phyloP scores from a whole-genome alignment of 2,329 filamentous ascomycete species.

The Shiraia sp. region DNA sequence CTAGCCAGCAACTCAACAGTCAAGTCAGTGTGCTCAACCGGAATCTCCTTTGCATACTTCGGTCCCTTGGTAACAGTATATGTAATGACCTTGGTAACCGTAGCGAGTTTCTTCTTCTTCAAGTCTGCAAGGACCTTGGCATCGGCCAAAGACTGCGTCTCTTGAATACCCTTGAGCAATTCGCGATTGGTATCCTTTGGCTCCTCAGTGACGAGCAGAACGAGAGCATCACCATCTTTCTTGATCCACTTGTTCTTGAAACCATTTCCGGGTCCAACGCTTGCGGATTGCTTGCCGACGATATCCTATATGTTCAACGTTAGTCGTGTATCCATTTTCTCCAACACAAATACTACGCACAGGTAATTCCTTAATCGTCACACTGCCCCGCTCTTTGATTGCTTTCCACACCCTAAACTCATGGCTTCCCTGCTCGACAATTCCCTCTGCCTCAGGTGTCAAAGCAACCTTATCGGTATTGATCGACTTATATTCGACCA shows the following conservation, averaged over 20 bases:
- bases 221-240: conserved; percentile 60
- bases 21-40: conserved; percentile 92
- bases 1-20: conserved; percentile 88
- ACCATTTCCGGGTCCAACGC: conserved; percentile 91
- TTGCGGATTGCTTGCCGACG: conserved; percentile 76
- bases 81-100: conserved; percentile 78
- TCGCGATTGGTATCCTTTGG: conserved; percentile 81
- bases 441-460: conserved; percentile 79
- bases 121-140: conserved; percentile 77
- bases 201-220: conserved; percentile 62
- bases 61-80: conserved; percentile 84
- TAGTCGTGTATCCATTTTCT: conserved; percentile 14
- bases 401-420: conserved; percentile 57
- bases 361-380: conserved; percentile 53
- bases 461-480: conserved; percentile 78
- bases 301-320: conserved; percentile 50
- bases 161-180: conserved; percentile 72
- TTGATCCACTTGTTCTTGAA: conserved; percentile 77
- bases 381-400: conserved; percentile 49
- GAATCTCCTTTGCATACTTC: conserved; percentile 86
- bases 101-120: conserved; percentile 89
- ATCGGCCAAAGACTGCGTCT: conserved; percentile 70
- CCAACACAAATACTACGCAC: conserved; percentile 29
- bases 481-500: conserved; percentile 83
- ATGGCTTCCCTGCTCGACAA: conserved; percentile 58